phyloP scores from a whole-genome alignment of 495 filamentous ascomycete genomes.

The Aspergillus ellipticus region DNA sequence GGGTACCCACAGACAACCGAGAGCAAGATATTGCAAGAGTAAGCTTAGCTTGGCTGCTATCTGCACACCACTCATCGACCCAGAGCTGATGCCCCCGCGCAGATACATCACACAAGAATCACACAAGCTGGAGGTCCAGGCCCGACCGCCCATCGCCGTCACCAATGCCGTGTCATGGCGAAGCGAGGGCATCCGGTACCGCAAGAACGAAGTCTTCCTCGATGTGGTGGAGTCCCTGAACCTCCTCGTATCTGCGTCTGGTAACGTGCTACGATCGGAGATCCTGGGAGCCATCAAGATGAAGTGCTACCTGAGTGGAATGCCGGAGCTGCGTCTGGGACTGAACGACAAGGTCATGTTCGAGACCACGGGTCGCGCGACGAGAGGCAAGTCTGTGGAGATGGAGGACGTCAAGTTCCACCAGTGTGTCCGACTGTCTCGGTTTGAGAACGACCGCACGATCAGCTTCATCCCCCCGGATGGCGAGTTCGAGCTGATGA shows the following conservation, averaged over 20 bases:
- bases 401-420: constrained; percentile 99
- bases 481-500: constrained; percentile 99
- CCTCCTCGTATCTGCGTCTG: constrained; percentile 88
- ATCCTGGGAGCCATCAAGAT: constrained; percentile 98
- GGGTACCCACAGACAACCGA: constrained; percentile 99
- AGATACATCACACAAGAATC: constrained; percentile 99
- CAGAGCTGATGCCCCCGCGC: neutral
- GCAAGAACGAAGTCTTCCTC: constrained; percentile 99
- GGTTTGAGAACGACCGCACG: constrained; percentile 98
- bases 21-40: constrained; percentile 97
- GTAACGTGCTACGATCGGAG: constrained; percentile 94
- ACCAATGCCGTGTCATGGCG: constrained; percentile 98
- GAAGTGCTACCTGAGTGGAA: constrained; percentile 99
- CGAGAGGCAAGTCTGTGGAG: constrained; percentile 94
- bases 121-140: constrained; percentile 96
- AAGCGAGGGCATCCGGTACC: constrained; percentile 95
- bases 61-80: neutral
- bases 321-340: constrained; percentile 94
- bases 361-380: constrained; percentile 92
- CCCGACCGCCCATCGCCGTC: constrained; percentile 98
- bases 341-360: constrained; percentile 99
- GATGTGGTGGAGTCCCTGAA: constrained; percentile 98
- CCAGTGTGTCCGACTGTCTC: constrained; percentile 91
- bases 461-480: constrained; percentile 99
- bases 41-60: too few species aligned